phyloP scores from a whole-genome alignment of 352 stramenopile species.

The Phytopythium kandeliae region DNA sequence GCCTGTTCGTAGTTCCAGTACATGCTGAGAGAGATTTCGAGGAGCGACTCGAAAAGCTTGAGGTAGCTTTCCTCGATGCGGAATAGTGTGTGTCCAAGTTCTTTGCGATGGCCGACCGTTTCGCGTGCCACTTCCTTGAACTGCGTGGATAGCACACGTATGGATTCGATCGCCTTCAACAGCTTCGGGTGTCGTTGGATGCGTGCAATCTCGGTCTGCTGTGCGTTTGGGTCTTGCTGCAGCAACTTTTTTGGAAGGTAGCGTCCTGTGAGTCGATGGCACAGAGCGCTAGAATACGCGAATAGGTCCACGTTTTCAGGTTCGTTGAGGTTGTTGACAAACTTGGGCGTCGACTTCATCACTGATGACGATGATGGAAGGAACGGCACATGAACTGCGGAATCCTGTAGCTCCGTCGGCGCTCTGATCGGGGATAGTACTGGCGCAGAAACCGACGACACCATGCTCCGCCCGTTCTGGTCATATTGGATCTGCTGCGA shows the following conservation, averaged over 20 bases:
- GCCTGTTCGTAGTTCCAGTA: constrained; percentile 70
- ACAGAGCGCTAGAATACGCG: constrained; percentile 56
- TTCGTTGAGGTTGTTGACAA: constrained; percentile 27
- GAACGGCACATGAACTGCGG: background rate
- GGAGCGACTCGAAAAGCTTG: constrained; percentile 68
- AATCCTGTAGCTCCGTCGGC: background rate
- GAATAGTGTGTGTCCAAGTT: constrained; percentile 56
- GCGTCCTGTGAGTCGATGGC: constrained; percentile 52
- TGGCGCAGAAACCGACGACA: background rate
- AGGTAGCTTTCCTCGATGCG: constrained; percentile 73
- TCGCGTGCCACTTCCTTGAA: constrained; percentile 62
- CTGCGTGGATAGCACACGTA: constrained; percentile 49
- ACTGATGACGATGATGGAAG: background rate
- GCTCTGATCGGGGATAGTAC: constrained; percentile 1
- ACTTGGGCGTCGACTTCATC: constrained; percentile 12
- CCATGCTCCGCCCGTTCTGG: background rate
- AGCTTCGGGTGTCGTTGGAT: constrained; percentile 59
- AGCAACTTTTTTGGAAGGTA: constrained; percentile 48
- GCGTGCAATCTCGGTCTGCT: constrained; percentile 48
- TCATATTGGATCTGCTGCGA: background rate
- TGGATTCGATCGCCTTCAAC: constrained; percentile 38
- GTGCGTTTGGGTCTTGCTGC: constrained; percentile 31
- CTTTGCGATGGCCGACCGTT: constrained; percentile 56
- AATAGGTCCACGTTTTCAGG: constrained; percentile 68
- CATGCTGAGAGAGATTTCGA: constrained; percentile 63